Conservation (phyloP, 2,329 filamentous ascomycete genomes). For the Verruconis gallopava region DNA sequence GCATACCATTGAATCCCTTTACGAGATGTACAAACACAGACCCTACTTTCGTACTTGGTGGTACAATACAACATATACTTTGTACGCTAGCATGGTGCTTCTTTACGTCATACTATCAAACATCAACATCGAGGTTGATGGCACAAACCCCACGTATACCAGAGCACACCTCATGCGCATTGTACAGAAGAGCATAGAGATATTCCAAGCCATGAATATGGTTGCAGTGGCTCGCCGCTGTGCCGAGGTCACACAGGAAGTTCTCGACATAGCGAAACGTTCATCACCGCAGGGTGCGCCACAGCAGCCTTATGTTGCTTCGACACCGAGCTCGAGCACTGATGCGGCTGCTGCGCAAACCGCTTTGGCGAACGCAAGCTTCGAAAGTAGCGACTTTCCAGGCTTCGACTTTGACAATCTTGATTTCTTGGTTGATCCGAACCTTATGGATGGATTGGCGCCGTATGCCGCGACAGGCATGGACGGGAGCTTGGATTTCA, state of each 20-base stretch:
- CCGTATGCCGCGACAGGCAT: neutral
- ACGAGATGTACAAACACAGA: conserved; percentile 19
- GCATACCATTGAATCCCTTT: conserved; percentile 12
- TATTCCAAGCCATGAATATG: conserved; percentile 21
- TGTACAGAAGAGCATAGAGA: conserved; percentile 21
- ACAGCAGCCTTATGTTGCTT: neutral
- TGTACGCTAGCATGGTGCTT: conserved; percentile 23
- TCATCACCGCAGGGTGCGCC: neutral
- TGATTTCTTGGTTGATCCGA: conserved; percentile 4
- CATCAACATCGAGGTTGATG: conserved; percentile 12
- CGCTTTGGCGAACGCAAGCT: neutral
- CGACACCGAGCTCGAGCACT: neutral
- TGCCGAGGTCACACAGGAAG: conserved; percentile 19
- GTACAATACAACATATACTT: conserved; percentile 23
- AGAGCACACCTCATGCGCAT: conserved; percentile 16
- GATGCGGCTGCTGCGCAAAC: neutral
- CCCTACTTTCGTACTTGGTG: conserved; percentile 23
- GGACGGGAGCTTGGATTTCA: conserved; percentile 2
- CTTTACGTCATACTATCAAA: conserved; percentile 19
- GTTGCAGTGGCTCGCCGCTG: conserved; percentile 21
- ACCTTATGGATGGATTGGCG: conserved; percentile 8
- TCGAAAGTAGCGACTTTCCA: neutral
- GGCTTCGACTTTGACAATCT: conserved; percentile 5
- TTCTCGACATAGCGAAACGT: conserved; percentile 12
- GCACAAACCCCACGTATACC: neutral